Evolutionary conservation across 768 basidiomycete species (phyloP), one percentile per base, ranked within the genome.

Genomic region (Pisolithus albus): DNA sequence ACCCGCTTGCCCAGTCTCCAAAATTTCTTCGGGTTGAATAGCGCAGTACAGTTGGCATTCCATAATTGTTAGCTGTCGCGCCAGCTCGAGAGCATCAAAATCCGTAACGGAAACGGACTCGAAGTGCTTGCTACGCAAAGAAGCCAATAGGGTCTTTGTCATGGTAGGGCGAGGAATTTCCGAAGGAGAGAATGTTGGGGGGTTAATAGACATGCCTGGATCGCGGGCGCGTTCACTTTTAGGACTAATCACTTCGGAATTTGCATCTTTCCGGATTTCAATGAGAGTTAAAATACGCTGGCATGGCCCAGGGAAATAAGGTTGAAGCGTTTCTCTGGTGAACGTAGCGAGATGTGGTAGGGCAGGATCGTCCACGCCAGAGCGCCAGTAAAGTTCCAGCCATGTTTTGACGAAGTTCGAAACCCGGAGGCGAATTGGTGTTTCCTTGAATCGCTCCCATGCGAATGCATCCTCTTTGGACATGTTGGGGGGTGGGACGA

Each of bases 381-480:
- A 66, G 7, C 85, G 78, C 94, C 95, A 98, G 68, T 95, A 85
- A 55, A 76, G 73, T 66, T 98, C 94, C 47, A 96, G 75, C 96
- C 96, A 99, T 10, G 78, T 77, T 74, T 94, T 97, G 72, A 98
- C 79, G 63, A 97, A 84, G 65, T 95, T 95, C 42, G 88, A 87
- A 37, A 97, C 85, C 30, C 96, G 81, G 50, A 97, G 71, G 39
- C 95, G 87, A 38, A 98, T 86, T 7, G 95, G 93, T 5, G 90
- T 79, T 19, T 87, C 88, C 70, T 96, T 97, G 47, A 78, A 75
- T 58, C 92, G 86, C 60, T 88, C 81, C 93, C 94, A 98, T 7
- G 86, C 56, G 24, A 78, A 77, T 11, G 82, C 59, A 40, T 87
- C 83, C 51, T 82, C 81, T 34, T 77, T 74, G 4, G 80, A 73